A percentile compares a stretch with the other conserved stretches of the same genome.
phyloP scores from a whole-genome alignment of 2,329 filamentous ascomycete species.

The Rutstroemia sp. region DNA sequence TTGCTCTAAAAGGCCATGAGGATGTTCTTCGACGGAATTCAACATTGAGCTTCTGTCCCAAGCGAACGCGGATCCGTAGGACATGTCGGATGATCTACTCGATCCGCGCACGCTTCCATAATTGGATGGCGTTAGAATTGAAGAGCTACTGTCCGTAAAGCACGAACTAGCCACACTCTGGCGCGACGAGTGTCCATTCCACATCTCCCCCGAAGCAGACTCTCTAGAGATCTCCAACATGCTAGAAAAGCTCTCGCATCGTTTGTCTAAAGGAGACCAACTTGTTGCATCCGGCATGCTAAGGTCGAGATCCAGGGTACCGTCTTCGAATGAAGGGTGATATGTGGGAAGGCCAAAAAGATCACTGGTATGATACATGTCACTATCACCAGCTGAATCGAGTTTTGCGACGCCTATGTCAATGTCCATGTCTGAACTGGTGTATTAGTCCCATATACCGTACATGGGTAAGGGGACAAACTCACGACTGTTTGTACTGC shows the following conservation, averaged over 20 bases:
- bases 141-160: slow-evolving; percentile 8
- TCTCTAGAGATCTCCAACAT: neutral
- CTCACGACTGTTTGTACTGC: slow-evolving; percentile 7
- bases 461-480: neutral
- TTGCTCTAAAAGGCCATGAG: neutral
- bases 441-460: neutral
- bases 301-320: neutral
- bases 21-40: neutral
- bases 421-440: neutral
- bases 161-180: neutral
- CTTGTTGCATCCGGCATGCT: neutral
- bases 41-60: slow-evolving; percentile 16
- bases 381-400: neutral
- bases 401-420: neutral
- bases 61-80: slow-evolving; percentile 12
- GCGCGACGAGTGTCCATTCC: neutral
- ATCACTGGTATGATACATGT: neutral
- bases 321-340: neutral
- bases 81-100: slow-evolving; percentile 11
- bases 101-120: neutral
- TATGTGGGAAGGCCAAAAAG: neutral
- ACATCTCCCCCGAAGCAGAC: neutral
- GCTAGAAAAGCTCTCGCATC: neutral
- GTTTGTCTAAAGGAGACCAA: neutral
- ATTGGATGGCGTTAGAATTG: slow-evolving; percentile 5